Base-by-base conservation (phyloP, 2,329 filamentous ascomycete genomes). In the Cladosporium sp. region DNA sequence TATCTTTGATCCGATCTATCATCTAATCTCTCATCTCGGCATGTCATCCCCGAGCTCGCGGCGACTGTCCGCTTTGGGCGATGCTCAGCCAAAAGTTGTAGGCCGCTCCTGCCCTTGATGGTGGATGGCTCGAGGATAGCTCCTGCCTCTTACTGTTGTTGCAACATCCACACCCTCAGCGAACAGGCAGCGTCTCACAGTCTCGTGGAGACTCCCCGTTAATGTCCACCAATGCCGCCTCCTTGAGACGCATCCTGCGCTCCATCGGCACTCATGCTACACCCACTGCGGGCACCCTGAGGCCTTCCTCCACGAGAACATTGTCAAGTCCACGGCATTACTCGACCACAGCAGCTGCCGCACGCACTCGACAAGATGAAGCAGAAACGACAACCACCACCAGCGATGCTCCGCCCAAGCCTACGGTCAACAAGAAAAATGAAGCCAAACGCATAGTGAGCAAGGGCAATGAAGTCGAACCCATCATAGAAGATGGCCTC, bases 161-260 rank as follows among this genome's bases (percentile, higher is more conserved):
- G 5, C 36, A 7, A 41, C 36, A 18, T 6, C 15, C 6, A 41
- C 36, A 6, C 41, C 1, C 32, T 5, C 30, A 15, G 30, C 6
- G 1, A 12, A 36, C 14, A 36, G 34, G 34, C 11, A 14, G 4
- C 34, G 34, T n/a, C 38, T n/a, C 36, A 18, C 21, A 5, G 26
- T 15, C 8, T n/a, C 8, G 7, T 3, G 21, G 57, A 26, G 26
- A 4, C 24, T 3, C 12, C 30, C 1, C 21, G 34, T 57, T 3
- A 4, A 66, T 66, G 65, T 58, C 65, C 26, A 11, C 65, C 34
- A 66, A 66, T 62, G 65, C 65, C 21, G 28, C 41, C 49, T 59
- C 65, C 36, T 21, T 44, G 18, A n/a, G 38, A 44, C 38, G 38
- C 38, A 44, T 44, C 18, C 18, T 44, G 38, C 38, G 38, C 15